Conservation (phyloP, 305 asterid genomes). For the Fraxinus floribunda region DNA sequence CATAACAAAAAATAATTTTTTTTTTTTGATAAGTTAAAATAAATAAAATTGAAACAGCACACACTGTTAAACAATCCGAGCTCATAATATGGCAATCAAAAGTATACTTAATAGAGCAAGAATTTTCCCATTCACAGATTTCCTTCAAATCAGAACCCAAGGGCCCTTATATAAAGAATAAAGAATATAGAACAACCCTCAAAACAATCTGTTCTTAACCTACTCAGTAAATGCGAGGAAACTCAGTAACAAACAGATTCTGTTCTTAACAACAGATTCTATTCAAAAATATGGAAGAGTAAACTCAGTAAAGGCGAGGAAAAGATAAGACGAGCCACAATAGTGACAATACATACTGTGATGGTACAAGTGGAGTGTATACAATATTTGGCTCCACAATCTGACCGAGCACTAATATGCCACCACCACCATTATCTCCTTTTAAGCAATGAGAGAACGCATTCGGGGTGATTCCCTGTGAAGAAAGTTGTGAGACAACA, state of each 20-base stretch:
- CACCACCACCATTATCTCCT: slow-evolving; percentile 48
- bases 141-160: background rate
- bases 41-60: background rate
- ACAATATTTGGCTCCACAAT: slow-evolving; percentile 52
- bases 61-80: background rate
- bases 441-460: slow-evolving; percentile 55
- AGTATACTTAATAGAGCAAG: background rate
- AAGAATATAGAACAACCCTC: background rate
- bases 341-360: slow-evolving; percentile 38
- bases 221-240: no score
- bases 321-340: background rate
- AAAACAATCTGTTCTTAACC: background rate
- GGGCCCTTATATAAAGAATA: background rate
- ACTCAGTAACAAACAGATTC: no score
- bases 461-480: slow-evolving; percentile 42
- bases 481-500: slow-evolving; percentile 53
- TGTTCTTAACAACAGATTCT: no score
- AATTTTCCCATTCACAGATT: background rate
- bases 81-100: background rate
- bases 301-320: background rate
- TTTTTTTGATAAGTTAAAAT: no score
- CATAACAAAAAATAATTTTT: background rate
- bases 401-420: slow-evolving; percentile 53
- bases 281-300: background rate
- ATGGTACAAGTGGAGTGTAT: slow-evolving; percentile 58